phyloP scores from a whole-genome alignment of 208 protist species.

The Angomonas ambiguus region DNA sequence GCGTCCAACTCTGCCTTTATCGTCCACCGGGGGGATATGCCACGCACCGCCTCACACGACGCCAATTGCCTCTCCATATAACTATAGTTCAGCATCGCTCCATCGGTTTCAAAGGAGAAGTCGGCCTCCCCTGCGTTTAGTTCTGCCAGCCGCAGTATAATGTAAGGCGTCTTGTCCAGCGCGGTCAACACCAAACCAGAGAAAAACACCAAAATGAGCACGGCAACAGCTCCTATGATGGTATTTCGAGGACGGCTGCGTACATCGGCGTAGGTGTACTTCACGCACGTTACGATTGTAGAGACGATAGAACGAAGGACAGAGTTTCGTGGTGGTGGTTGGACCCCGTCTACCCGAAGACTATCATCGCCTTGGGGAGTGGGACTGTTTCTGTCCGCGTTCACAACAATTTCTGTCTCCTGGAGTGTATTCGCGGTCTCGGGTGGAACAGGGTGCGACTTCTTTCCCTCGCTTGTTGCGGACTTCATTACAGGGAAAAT shows the following conservation, averaged over 20 bases:
- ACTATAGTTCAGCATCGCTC: constrained; percentile 55
- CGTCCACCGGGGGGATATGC: constrained; percentile 61
- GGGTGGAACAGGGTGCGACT: no score
- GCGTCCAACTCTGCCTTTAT: constrained; percentile 17
- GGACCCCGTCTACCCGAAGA: no score
- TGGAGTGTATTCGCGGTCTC: no score
- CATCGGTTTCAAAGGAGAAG: constrained; percentile 20
- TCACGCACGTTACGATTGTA: constrained; percentile 9
- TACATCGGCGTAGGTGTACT: constrained; percentile 54
- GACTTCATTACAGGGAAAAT: no score
- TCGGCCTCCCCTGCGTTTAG: constrained; percentile 68
- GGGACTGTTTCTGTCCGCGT: no score
- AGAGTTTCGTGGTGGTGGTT: not conserved
- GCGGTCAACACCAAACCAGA: constrained; percentile 38
- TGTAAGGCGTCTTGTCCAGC: constrained; percentile 61
- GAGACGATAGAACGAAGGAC: not conserved
- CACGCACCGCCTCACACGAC: constrained; percentile 21
- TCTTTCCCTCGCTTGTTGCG: no score
- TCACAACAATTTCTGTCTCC: no score
- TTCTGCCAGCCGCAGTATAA: constrained; percentile 68
- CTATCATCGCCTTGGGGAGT: no score
- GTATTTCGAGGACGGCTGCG: constrained; percentile 50
- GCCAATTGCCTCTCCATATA: constrained; percentile 19
- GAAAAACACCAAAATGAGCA: constrained; percentile 68
- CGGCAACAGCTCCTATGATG: constrained; percentile 52